Percentiles rank a stretch among this genome's conserved stretches.
Evolutionary conservation across 225 moss, liverwort and hornwort species (phyloP).

Genomic region (Anthoceros angustus): DNA sequence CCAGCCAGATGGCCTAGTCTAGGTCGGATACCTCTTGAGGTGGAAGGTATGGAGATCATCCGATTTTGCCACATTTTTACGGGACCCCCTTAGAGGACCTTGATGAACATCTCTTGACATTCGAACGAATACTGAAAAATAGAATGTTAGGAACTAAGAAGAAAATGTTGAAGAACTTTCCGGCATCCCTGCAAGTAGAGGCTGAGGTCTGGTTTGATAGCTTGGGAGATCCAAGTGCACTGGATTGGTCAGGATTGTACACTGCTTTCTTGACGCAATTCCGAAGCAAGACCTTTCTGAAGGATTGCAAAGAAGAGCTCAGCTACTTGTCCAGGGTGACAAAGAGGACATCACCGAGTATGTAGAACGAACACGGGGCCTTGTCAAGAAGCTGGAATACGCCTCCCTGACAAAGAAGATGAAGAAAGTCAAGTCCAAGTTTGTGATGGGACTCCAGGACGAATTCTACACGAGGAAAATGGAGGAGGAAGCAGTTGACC

Average conservation of each 20-base stretch:
- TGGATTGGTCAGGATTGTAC: neutral
- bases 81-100: neutral
- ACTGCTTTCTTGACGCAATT: neutral
- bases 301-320: neutral
- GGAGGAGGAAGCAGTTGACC: neutral
- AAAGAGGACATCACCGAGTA: neutral
- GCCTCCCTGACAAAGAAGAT: neutral
- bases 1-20: neutral
- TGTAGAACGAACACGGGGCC: neutral
- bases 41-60: neutral
- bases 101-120: neutral
- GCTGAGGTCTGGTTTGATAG: neutral
- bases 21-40: neutral
- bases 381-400: neutral
- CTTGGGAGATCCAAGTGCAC: neutral
- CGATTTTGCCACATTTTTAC: neutral
- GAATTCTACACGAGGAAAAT: neutral
- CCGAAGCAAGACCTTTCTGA: neutral
- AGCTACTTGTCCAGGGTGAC: neutral
- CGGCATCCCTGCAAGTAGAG: neutral
- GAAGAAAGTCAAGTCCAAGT: neutral
- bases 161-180: neutral
- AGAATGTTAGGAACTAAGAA: neutral
- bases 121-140: neutral
- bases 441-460: neutral